Evolutionary conservation across 73 alveolate species (phyloP).

Genomic region (Stentor coeruleus): DNA sequence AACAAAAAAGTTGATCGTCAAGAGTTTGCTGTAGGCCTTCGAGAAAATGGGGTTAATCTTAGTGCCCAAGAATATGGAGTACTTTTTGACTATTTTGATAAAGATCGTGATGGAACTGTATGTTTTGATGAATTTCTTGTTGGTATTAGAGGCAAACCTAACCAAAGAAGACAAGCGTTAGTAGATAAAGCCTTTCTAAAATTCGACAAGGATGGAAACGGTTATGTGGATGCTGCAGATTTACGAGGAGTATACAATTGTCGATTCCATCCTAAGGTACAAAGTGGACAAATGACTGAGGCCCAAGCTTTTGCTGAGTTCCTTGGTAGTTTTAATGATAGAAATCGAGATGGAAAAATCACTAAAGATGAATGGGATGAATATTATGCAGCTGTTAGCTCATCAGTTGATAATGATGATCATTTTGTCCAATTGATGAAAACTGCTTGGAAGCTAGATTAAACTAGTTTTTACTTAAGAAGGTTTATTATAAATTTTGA

Average conservation of each 20-base stretch:
- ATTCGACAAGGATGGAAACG: slow-evolving; percentile 87
- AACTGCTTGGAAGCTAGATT: slow-evolving; percentile 88
- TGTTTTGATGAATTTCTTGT: slow-evolving; percentile 92
- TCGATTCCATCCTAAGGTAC: slow-evolving; percentile 81
- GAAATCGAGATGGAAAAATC: slow-evolving; percentile 77
- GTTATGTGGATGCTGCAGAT: slow-evolving; percentile 77
- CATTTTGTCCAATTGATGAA: slow-evolving; percentile 91
- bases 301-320: slow-evolving; percentile 77
- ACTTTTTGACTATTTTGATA: too few relatives aligned
- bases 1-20: slow-evolving; percentile 82
- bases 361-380: slow-evolving; percentile 87
- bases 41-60: slow-evolving; percentile 81
- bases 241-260: slow-evolving; percentile 78
- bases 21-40: slow-evolving; percentile 84
- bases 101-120: slow-evolving; percentile 82
- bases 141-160: slow-evolving; percentile 86
- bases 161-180: slow-evolving; percentile 76
- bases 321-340: slow-evolving; percentile 82
- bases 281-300: slow-evolving; percentile 85
- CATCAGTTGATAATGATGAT: slow-evolving; percentile 90
- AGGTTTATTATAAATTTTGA: too few relatives aligned
- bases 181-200: slow-evolving; percentile 85
- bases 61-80: too few relatives aligned
- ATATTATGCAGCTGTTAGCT: slow-evolving; percentile 87
- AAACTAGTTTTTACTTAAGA: too few relatives aligned